Conservation (phyloP, 2,329 filamentous ascomycete genomes). For the Volutella citrinella region DNA sequence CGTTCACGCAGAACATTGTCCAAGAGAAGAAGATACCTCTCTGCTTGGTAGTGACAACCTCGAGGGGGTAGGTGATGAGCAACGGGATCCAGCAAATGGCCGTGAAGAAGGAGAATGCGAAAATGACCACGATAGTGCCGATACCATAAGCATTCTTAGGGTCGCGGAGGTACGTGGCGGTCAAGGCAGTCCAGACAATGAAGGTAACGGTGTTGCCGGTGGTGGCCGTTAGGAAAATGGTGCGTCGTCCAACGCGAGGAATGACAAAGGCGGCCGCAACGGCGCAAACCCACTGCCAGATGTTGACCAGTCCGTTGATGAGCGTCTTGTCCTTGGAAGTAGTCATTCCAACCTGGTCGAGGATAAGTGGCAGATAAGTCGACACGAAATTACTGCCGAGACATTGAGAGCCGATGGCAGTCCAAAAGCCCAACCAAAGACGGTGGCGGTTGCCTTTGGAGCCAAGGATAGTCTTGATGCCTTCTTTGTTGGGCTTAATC, state of each 20-base stretch:
- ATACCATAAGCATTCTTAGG: too few species aligned
- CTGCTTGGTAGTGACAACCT: too few species aligned
- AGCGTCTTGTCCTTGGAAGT: conserved; percentile 4
- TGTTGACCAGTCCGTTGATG: conserved; percentile 4
- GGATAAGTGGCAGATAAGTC: conserved; percentile 5
- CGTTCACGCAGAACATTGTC: too few species aligned
- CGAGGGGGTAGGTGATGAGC: too few species aligned
- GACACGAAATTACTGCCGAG: neutral
- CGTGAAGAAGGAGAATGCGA: too few species aligned
- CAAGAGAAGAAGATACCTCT: too few species aligned
- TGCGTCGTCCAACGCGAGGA: conserved; percentile 1
- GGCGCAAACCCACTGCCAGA: conserved; percentile 3
- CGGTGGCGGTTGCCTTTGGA: conserved; percentile 7
- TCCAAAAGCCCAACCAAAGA: conserved; percentile 4
- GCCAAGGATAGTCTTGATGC: conserved; percentile 1
- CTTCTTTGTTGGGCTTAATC: conserved; percentile 3
- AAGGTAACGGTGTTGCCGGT: conserved; percentile 1
- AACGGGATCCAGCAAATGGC: too few species aligned
- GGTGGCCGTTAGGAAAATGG: conserved; percentile 1
- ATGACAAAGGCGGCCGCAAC: conserved; percentile 2
- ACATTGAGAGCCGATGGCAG: conserved; percentile 6
- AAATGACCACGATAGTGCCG: too few species aligned
- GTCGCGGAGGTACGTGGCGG: too few species aligned
- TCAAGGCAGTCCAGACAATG: conserved; percentile 5
- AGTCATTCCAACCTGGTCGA: conserved; percentile 7